Base-by-base conservation (phyloP, 495 filamentous ascomycete genomes). In the Podospora sp. region DNA sequence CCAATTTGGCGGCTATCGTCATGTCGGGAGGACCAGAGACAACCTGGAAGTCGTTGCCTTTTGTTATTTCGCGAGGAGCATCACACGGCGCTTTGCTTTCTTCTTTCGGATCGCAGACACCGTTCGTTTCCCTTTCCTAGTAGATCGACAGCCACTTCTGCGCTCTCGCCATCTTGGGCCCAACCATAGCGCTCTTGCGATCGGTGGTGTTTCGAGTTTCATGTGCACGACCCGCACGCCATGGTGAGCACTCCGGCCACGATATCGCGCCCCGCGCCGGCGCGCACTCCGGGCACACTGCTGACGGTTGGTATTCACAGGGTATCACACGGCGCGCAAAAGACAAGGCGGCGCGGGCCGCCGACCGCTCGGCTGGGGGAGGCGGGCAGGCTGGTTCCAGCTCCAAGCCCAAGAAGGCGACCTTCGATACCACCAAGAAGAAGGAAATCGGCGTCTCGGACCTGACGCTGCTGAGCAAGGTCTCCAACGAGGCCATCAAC, bases 381-480 rank as follows among this genome's bases (percentile, higher is more conserved):
- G 81, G 71, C 78, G 83, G 71, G 77, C 80, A 67, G 81, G 84
- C 55, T 82, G 84, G 70, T 62, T 65, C 67, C 27, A 87, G 88
- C 73, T 82, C 86, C 50, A 91, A 91, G 79, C 90, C 96, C 69
- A 94, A 93, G 80, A 98, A 97, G 82, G 96, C 96, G 58, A 90
- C 89, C 24, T 99, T 94, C 79, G 96, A 99, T 79, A 93, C 86
- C 24, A 91, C 88, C 62, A 97, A 97, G 86, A 98, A 97, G 88
- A 98, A 97, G 87, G 93, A 98, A 79, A 94, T 98, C 69, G 96
- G 96, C 63, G 94, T 99, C 27, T 97, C 96, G 21, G 96, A 99
- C 84, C 85, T 99, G 71, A 99, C 96, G 6, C 84, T 99, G 67
- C 90, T 99, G 72, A 96, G 92, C 81, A 97, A 98, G 81, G 95